phyloP scores from a whole-genome alignment of 2,329 filamentous ascomycete species.

The Sphaerulina vaccinii region DNA sequence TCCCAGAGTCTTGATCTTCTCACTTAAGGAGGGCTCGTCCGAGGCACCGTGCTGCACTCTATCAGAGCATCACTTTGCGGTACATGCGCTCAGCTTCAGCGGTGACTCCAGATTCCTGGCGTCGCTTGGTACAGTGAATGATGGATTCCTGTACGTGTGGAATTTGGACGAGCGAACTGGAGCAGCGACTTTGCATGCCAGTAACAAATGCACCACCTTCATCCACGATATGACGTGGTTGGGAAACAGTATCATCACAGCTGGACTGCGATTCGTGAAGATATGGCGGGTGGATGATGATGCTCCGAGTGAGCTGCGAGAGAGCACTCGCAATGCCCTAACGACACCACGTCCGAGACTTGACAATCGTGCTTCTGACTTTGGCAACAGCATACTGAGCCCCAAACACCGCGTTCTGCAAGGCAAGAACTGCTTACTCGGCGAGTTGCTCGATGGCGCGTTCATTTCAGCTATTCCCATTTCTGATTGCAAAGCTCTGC shows the following conservation, averaged over 20 bases:
- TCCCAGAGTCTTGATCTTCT: slow-evolving; percentile 87
- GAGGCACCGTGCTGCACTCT: slow-evolving; percentile 82
- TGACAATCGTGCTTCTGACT: slow-evolving; percentile 31
- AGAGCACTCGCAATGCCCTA: slow-evolving; percentile 22
- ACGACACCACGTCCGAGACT: slow-evolving; percentile 37
- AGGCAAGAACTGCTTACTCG: slow-evolving; percentile 85
- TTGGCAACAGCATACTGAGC: slow-evolving; percentile 38
- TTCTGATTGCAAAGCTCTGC: slow-evolving; percentile 69
- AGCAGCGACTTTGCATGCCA: slow-evolving; percentile 73
- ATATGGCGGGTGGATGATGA: slow-evolving; percentile 81
- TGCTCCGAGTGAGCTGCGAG: slow-evolving; percentile 21
- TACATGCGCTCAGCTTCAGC: slow-evolving; percentile 86
- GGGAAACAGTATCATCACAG: slow-evolving; percentile 76
- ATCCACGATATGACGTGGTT: slow-evolving; percentile 90
- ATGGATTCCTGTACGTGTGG: slow-evolving; percentile 94
- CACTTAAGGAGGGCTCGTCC: slow-evolving; percentile 69
- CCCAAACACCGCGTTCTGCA: slow-evolving; percentile 66
- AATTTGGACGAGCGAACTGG: slow-evolving; percentile 79
- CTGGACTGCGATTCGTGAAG: slow-evolving; percentile 89
- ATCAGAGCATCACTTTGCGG: slow-evolving; percentile 85
- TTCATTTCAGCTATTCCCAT: slow-evolving; percentile 77
- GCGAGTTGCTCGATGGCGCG: slow-evolving; percentile 74
- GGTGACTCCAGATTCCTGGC: slow-evolving; percentile 82
- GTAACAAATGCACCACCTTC: slow-evolving; percentile 87
- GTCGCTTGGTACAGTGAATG: slow-evolving; percentile 82